Conservation (phyloP, 768 basidiomycete genomes). For the Boletus speciosus region DNA sequence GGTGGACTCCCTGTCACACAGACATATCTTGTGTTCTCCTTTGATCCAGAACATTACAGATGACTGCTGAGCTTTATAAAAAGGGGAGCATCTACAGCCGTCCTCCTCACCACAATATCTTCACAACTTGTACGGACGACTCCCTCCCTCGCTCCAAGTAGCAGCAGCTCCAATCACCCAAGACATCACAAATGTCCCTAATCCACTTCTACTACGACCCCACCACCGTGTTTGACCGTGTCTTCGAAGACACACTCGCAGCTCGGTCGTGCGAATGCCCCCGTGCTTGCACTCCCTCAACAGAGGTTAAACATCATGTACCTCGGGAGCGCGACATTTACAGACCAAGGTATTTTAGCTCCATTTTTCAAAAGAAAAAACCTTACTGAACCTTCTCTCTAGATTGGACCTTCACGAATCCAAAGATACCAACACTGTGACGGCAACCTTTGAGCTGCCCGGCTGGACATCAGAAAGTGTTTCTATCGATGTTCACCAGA, state of each 20-base stretch:
- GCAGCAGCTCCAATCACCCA: not conserved
- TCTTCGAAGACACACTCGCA: constrained; percentile 23
- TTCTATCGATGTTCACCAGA: constrained; percentile 45
- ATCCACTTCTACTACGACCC: constrained; percentile 2
- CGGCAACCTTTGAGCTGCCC: constrained; percentile 54
- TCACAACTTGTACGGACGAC: not conserved
- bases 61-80: not conserved
- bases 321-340: not conserved
- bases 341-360: constrained; percentile 18
- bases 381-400: not conserved
- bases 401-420: constrained; percentile 50
- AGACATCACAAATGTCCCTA: constrained; percentile 1
- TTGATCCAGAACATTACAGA: constrained; percentile 2
- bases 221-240: constrained; percentile 2
- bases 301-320: not conserved
- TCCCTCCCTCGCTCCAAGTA: not conserved
- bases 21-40: not conserved
- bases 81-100: not conserved
- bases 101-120: not conserved
- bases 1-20: not conserved
- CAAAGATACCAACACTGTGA: constrained; percentile 39
- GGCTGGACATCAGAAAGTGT: constrained; percentile 50
- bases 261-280: constrained; percentile 4
- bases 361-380: too few species aligned
- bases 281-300: not conserved